These are phyloP conservation scores for Fusarium sp. DNA, from an alignment of 2,329 filamentous ascomycete genomes.

Conservation along the genomic window DNA sequence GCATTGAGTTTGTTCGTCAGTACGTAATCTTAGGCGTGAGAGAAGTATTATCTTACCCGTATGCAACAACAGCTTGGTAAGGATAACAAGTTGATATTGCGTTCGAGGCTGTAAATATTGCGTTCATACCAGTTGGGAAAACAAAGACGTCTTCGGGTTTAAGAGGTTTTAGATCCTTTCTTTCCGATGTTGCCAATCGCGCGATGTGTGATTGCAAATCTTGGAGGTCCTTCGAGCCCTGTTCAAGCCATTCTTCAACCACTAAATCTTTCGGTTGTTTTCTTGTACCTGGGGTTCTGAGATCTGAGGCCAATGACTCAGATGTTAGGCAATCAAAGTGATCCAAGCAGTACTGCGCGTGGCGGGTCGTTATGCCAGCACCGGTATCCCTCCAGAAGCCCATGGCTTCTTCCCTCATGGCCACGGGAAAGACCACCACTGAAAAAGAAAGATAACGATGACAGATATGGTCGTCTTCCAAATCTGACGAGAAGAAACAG, in stretches of 20 bases:
- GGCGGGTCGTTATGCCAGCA: background rate
- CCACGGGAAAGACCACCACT: background rate
- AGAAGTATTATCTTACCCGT: background rate
- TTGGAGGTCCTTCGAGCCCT: background rate
- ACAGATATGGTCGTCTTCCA: too few relatives aligned
- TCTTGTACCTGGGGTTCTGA: background rate
- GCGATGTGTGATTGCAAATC: background rate
- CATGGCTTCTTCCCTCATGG: fast-evolving
- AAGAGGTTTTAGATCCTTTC: background rate
- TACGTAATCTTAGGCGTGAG: too few relatives aligned
- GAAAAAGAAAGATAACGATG: background rate
- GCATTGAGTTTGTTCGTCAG: background rate
- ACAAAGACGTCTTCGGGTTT: background rate
- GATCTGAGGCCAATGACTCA: background rate
- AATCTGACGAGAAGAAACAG: background rate
- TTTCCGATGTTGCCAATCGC: background rate
- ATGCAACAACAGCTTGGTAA: background rate
- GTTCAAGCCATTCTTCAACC: background rate
- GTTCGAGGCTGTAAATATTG: background rate
- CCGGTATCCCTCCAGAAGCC: background rate
- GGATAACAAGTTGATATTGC: background rate
- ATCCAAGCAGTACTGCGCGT: background rate
- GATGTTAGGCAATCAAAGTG: background rate
- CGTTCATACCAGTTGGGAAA: background rate
- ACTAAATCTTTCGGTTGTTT: fast-evolving